Evolutionary conservation across 73 alveolate species (phyloP).

Genomic region (Paramecium primaurelia): DNA sequence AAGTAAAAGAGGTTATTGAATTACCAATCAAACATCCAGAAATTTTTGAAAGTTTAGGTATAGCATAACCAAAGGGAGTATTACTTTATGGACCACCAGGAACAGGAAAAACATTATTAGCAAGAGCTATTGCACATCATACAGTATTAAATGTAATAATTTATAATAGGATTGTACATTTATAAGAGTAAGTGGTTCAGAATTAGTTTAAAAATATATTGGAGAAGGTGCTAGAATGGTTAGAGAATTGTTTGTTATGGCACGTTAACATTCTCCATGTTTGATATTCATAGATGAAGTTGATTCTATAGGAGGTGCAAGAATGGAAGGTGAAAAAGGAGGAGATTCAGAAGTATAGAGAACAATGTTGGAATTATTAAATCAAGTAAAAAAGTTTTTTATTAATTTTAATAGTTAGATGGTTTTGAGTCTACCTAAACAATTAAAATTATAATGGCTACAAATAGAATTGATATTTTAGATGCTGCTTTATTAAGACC

Average conservation of each 20-base stretch:
- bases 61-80: conserved; percentile 99
- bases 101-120: conserved; percentile 99
- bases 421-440: conserved; percentile 97
- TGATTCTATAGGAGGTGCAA: conserved; percentile 98
- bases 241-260: conserved; percentile 86
- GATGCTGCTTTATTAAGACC: conserved; percentile 99
- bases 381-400: conserved; percentile 64
- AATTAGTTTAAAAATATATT: conserved; percentile 98
- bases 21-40: conserved; percentile 99
- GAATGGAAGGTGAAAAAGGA: conserved; percentile 93
- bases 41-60: conserved; percentile 97
- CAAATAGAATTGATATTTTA: conserved; percentile 98
- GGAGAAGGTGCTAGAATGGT: conserved; percentile 99
- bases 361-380: conserved; percentile 98
- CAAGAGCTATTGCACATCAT: conserved; percentile 99
- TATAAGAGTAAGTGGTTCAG: conserved; percentile 99
- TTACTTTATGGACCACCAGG: conserved; percentile 98
- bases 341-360: conserved; percentile 99
- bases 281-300: conserved; percentile 99
- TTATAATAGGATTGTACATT: conserved; percentile 66
- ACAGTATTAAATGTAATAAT: conserved; percentile 70
- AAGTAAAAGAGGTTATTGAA: conserved; percentile 98
- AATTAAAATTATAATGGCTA: conserved; percentile 96
- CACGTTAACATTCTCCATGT: conserved; percentile 99
- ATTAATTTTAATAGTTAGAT: conserved; percentile 71